Evolutionary conservation across 768 basidiomycete genomes (phyloP), one percentile per base, ranked within the genome.

Genomic region (Xanthoconium stramineum): DNA sequence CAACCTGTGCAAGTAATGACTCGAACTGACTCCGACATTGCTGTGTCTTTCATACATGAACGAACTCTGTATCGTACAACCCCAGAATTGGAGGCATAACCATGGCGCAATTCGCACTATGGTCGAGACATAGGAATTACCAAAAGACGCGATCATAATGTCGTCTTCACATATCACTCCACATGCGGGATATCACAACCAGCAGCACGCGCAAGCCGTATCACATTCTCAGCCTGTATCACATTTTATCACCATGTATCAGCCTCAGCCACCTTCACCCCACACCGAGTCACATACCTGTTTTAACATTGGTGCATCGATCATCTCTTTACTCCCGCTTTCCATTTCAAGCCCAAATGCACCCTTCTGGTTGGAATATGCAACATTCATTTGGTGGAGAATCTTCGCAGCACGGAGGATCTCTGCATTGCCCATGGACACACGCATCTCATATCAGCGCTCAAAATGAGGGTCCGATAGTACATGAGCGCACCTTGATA

Each of bases 241-340:
- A 28, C 53, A 44, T 24, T 13, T 11, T 32, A 47, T 37, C 42
- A 44, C 36, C 53, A 47, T 19, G n/a, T 39, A 9, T 57, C 49
- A 50, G 46, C 46, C 15, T 45, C 51, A n/a, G 47, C 14, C 17
- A 6, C 28, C 39, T 28, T n/a, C 6, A 11, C 15, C 14, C 12
- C n/a, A 32, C 12, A n/a, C 33, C 44, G 39, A 15, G 29, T 15
- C 40, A 52, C 61, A 0, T 42, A 59, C 33, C 80, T 91, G 90
- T 68, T 90, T 89, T 42, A 95, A 75, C 87, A 96, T 92, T 0
- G 93, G 93, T 9, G 89, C 89, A 69, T 96, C 93, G 36, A 95
- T 88, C 93, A 95, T 94, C 65, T 87, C 84, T 47, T 83, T 85
- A 15, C 77, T 71, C 3, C 78, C 78, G 42, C 76, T 79, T 20